Percentiles rank a stretch among this genome's conserved stretches.
Evolutionary conservation across 108 stramenopile genomes (phyloP).

Genomic region (Cyclotella atomus): DNA sequence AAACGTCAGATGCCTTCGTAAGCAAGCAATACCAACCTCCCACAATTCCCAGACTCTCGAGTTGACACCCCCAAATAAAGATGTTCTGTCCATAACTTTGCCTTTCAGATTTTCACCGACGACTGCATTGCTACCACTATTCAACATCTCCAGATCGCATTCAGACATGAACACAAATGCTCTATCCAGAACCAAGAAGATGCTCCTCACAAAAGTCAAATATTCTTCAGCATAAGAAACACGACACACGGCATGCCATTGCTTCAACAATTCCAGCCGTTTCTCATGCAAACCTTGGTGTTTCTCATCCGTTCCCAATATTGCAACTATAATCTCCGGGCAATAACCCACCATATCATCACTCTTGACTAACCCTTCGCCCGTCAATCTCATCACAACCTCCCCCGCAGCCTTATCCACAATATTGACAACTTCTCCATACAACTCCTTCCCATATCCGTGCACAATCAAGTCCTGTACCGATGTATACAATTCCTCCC

Average conservation of each 20-base stretch:
- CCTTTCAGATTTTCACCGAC: slow-evolving; percentile 11
- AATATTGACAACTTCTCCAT: slow-evolving; percentile 57
- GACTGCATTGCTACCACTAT: too few species aligned
- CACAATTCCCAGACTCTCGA: slow-evolving; percentile 45
- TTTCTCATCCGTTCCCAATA: background rate
- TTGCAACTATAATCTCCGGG: background rate
- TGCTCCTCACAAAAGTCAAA: slow-evolving; percentile 73
- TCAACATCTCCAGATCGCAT: slow-evolving; percentile 17
- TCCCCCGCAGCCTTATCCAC: slow-evolving; percentile 64
- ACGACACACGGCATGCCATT: slow-evolving; percentile 28
- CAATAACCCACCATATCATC: slow-evolving; percentile 46
- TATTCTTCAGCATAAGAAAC: slow-evolving; percentile 37
- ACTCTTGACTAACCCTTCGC: slow-evolving; percentile 3
- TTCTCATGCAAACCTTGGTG: background rate
- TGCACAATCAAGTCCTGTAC: slow-evolving; percentile 79
- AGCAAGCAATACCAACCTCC: slow-evolving; percentile 56
- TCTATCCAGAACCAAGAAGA: slow-evolving; percentile 85
- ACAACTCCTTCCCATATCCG: slow-evolving; percentile 71
- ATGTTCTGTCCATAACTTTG: slow-evolving; percentile 34
- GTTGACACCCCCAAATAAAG: slow-evolving; percentile 9
- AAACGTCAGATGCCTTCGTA: slow-evolving; percentile 36
- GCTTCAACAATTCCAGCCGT: slow-evolving; percentile 4
- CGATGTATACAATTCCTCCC: slow-evolving; percentile 73
- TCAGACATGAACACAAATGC: slow-evolving; percentile 50
- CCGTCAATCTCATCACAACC: slow-evolving; percentile 11